Evolutionary conservation across 805 yeast species (phyloP), one percentile per base, ranked within the genome.

Genomic region (Candida dajiaensis): DNA sequence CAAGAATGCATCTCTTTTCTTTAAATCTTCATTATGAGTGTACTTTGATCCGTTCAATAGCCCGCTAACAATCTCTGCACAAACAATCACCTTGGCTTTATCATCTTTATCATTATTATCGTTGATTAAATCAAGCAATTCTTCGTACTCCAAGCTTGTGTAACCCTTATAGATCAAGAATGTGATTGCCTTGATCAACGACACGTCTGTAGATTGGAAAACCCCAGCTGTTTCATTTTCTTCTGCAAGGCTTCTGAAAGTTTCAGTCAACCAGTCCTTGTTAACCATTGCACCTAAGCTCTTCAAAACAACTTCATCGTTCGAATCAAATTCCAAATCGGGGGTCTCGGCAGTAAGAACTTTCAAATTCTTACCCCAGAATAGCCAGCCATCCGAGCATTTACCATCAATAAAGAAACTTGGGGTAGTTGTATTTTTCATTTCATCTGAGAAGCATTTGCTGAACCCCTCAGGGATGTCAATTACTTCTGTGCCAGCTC

Each of bases 81-180:
- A 71, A 11, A 84, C 81, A 25, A 94, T 80, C 59, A 90, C 95
- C 2, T 85, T 69, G 15, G 88, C 78, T 55, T 83, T 85, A 48
- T 89, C 96, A 47, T 80, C 82, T 25, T 73, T 70, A 13, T 77
- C 76, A 57, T 83, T 87, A 8, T 74, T 59, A 6, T 68, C 71
- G 6, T 67, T 65, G 18, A 85, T 66, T 1, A 81, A 53, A 0
- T 68, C 72, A 21, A 84, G 58, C 9, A 86, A 55, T 7, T 86
- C 87, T 1, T 67, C 68, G 44, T 79, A 71, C 0, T 68, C 53
- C 16, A 85, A 53, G 3, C 65, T 53, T 4, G 75, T 64, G 10
- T 70, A 66, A 15, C 67, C 78, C 43, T 71, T 69, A 6, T 77
- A 66, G 16, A 75, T 65, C 31, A 88, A 62, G 15, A 70, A 66